Conservation (phyloP, 2,329 filamentous ascomycete genomes). For the Simplicillium aogashimaense region DNA sequence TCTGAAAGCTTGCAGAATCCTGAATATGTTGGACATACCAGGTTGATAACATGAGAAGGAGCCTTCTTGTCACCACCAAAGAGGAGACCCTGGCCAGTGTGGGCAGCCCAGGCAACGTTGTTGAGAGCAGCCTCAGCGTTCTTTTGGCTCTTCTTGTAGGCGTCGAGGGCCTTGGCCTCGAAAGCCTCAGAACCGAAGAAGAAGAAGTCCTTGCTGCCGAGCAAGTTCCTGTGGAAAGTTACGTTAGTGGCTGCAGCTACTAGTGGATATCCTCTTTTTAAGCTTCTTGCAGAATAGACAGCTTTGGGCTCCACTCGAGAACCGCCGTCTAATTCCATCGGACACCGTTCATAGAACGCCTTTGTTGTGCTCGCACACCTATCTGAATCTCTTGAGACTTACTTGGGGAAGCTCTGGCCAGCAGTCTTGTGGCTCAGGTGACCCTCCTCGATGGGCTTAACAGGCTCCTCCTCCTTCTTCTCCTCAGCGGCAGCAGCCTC, state of each 20-base stretch:
- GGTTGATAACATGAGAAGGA: conserved; percentile 72
- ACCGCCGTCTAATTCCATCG: too few species aligned
- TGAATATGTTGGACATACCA: conserved; percentile 48
- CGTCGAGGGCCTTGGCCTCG: conserved; percentile 60
- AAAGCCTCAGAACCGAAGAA: conserved; percentile 69
- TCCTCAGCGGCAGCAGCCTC: conserved; percentile 28
- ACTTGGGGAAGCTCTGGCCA: conserved; percentile 78
- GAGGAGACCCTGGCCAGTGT: conserved; percentile 91
- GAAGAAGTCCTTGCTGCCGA: conserved; percentile 90
- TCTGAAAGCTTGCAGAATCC: not conserved
- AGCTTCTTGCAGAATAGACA: conserved; percentile 4
- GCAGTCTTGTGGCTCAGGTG: conserved; percentile 82
- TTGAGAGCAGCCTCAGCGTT: conserved; percentile 62
- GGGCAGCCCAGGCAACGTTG: conserved; percentile 77
- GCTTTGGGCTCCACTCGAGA: not conserved
- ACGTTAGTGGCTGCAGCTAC: conserved; percentile 12
- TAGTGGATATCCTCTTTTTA: conserved; percentile 2
- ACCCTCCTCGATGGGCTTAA: conserved; percentile 71
- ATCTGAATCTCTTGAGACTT: conserved; percentile 27
- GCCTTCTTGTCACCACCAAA: conserved; percentile 82
- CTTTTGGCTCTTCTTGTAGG: conserved; percentile 87
- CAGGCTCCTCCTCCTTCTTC: conserved; percentile 32
- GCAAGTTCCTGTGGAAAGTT: conserved; percentile 56
- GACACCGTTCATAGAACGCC: too few species aligned
- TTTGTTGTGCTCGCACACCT: too few species aligned